Evolutionary conservation across 78 protist species (phyloP).

Genomic region (Salpingoeca rosetta): DNA sequence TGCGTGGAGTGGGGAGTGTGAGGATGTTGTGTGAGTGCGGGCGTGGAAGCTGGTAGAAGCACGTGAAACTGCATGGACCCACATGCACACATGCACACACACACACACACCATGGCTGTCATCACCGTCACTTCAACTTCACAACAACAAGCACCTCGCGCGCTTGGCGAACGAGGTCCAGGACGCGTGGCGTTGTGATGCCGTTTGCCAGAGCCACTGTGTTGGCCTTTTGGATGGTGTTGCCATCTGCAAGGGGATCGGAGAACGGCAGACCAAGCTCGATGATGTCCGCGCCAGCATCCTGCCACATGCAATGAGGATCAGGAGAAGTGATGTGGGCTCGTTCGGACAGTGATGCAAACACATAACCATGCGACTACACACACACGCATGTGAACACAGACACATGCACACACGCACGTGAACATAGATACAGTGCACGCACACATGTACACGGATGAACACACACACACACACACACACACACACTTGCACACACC

Average conservation of each 20-base stretch:
- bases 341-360: background rate
- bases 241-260: conserved; percentile 60
- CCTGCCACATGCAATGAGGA: background rate
- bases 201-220: conserved; percentile 27
- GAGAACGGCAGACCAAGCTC: conserved; percentile 59
- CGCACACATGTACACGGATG: background rate
- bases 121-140: no score
- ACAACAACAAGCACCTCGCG: conserved; percentile 16
- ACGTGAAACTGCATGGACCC: no score
- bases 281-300: conserved; percentile 68
- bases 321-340: background rate
- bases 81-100: no score
- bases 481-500: background rate
- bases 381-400: background rate
- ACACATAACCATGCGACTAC: background rate
- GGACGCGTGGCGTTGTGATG: conserved; percentile 9
- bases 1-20: no score
- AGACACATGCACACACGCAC: background rate
- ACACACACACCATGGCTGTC: no score
- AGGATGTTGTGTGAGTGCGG: no score
- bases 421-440: background rate
- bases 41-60: no score
- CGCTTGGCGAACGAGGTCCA: conserved; percentile 23
- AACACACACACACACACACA: background rate
- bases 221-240: conserved; percentile 44